These are phyloP conservation scores for Trichoderma polysporum DNA, from an alignment of 2,329 filamentous ascomycete genomes.

Conservation along the genomic window DNA sequence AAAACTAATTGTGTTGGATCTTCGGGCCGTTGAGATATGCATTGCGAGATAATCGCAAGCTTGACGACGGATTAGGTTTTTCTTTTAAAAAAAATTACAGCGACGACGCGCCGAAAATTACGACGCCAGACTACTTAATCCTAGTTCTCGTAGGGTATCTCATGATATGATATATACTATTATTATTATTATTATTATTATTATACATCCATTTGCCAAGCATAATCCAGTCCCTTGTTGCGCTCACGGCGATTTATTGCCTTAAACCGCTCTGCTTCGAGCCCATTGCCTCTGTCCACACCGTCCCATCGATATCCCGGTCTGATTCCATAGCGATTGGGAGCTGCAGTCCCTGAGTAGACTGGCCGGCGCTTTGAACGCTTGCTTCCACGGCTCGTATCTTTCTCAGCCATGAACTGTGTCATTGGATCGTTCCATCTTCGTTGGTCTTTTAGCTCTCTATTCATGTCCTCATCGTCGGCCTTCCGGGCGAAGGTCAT, in stretches of 20 bases:
- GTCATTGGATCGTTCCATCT: constrained; percentile 96
- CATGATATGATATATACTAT: constrained; percentile 1
- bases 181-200: constrained; percentile 61
- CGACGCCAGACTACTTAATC: neutral
- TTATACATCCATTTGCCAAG: constrained; percentile 95
- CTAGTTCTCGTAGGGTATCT: constrained; percentile 10
- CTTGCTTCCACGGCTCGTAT: constrained; percentile 32
- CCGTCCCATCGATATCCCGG: constrained; percentile 97
- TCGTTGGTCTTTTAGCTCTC: constrained; percentile 70
- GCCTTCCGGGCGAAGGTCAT: constrained; percentile 75
- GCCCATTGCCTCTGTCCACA: constrained; percentile 89
- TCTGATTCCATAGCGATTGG: constrained; percentile 90
- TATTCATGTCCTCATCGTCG: constrained; percentile 87
- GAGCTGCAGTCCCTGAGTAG: constrained; percentile 77
- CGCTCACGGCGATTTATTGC: constrained; percentile 76
- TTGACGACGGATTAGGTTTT: neutral
- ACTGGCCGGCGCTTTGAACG: constrained; percentile 55
- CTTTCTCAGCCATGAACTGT: constrained; percentile 63
- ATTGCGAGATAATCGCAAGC: neutral
- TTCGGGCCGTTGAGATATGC: neutral
- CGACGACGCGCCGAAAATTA: neutral
- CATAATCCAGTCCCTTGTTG: constrained; percentile 78
- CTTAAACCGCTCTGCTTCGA: constrained; percentile 90
- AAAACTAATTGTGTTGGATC: neutral
- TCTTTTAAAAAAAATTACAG: neutral